Conservation (phyloP, 208 protist genomes). For the Acanthamoeba comandoni region DNA sequence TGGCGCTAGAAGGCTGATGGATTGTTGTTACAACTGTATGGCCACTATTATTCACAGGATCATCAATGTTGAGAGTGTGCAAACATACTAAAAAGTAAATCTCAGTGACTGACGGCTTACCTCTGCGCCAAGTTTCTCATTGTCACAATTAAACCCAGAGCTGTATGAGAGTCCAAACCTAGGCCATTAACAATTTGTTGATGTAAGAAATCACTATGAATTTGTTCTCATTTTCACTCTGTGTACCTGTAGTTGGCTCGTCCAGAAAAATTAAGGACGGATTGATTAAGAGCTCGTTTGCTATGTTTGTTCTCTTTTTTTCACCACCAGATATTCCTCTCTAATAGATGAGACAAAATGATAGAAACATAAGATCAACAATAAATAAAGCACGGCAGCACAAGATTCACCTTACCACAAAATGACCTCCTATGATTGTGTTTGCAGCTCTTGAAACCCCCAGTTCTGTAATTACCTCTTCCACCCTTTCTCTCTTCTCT, state of each 20-base stretch:
- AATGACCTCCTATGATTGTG: conserved; percentile 63
- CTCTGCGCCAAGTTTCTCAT: conserved; percentile 42
- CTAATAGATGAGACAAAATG: background rate
- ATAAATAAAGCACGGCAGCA: background rate
- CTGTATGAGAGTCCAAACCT: conserved; percentile 52
- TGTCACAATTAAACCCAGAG: conserved; percentile 19
- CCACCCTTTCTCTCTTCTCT: conserved; percentile 11
- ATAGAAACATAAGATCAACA: background rate
- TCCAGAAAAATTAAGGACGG: conserved; percentile 81
- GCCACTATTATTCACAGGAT: conserved; percentile 27
- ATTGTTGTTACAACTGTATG: conserved; percentile 80
- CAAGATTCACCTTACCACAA: background rate
- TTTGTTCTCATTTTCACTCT: too few species aligned
- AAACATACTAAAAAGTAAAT: background rate
- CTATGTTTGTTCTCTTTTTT: conserved; percentile 84
- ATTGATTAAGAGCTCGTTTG: conserved; percentile 81
- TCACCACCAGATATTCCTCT: conserved; percentile 80
- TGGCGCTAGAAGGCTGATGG: conserved; percentile 81
- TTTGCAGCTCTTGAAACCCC: conserved; percentile 6
- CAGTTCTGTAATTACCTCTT: conserved; percentile 53
- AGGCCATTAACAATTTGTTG: background rate
- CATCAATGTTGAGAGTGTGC: background rate
- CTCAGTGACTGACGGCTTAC: too few species aligned
- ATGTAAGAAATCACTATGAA: background rate
- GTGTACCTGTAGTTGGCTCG: conserved; percentile 77